Base-by-base conservation (phyloP, 2,329 filamentous ascomycete species). In the Arthroderma sp. region DNA sequence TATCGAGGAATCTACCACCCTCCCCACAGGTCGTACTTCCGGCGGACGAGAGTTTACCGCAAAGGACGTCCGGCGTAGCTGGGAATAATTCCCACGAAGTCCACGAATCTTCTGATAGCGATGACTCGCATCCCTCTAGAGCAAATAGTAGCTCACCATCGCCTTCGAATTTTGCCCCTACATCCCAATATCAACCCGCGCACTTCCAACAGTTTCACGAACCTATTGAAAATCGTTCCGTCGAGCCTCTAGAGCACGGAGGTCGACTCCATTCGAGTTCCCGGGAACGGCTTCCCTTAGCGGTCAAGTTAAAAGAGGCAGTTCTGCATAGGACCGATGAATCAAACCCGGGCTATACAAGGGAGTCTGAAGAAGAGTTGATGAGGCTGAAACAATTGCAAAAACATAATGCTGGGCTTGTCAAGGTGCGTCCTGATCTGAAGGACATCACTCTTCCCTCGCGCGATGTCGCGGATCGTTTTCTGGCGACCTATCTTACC, bases 401-500 rank as follows among this genome's bases (percentile, higher is more conserved):
- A 8, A 45, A 48, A 30, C 29, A 36, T 8, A 49, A 50, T 15
- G 29, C 38, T 6, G 38, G 43, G 11, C 28, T 46, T 28, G 34
- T 33, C 15, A 42, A 15, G 15, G 10, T 36, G 30, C n/a, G 11
- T 4, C 44, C 48, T 1, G 31, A 44, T 33, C 10, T 33, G 5
- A 29, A 29, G 9, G 39, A 51, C 31, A 32, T 40, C 5, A 29
- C 34, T 22, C 45, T 50, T 34, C 44, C 54, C 11, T 36, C 49
- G 11, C 53, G 50, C 5, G 40, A 50, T 6, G 15, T 48, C 32
- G 45, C 50, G 7, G 54, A 57, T 40, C 44, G 32, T 29, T 43
- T 53, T 8, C 32, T 58, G 7, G 42, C 45, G 3, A 42, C 39
- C 3, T 58, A 58, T 29, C 38, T 58, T 27, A 50, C 47, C 6